These are phyloP conservation scores for Arxiozyma heterogenica DNA, from an alignment of 1,139 yeast genomes.

Conservation along the genomic window DNA sequence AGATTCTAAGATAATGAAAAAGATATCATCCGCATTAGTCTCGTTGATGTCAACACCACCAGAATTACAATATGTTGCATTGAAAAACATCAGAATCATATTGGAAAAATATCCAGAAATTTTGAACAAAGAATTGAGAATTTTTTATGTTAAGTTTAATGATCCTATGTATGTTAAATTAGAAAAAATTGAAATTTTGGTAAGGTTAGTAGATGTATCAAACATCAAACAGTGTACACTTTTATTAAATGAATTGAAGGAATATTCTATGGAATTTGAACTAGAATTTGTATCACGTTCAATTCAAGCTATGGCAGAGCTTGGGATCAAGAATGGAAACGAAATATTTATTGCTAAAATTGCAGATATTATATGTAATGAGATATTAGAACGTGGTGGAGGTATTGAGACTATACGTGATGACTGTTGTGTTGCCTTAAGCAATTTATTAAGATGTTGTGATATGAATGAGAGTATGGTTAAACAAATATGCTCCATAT, in stretches of 20 bases:
- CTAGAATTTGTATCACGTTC: conserved; percentile 79
- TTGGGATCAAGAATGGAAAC: conserved; percentile 69
- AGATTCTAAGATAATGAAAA: conserved; percentile 37
- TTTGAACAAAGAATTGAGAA: conserved; percentile 71
- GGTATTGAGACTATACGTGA: conserved; percentile 66
- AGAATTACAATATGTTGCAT: conserved; percentile 91
- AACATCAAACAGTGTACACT: conserved; percentile 59
- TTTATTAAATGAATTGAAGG: conserved; percentile 76
- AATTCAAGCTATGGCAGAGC: conserved; percentile 75
- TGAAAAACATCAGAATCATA: conserved; percentile 83
- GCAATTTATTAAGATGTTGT: conserved; percentile 72
- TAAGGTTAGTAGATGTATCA: conserved; percentile 51
- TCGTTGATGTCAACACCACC: conserved; percentile 81
- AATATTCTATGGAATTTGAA: conserved; percentile 91
- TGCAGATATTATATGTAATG: conserved; percentile 59
- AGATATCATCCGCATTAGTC: conserved; percentile 85
- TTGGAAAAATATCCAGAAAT: conserved; percentile 81
- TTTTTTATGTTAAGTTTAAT: conserved; percentile 85
- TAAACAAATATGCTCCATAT: conserved; percentile 21
- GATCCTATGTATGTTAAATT: conserved; percentile 90
- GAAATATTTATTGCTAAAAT: conserved; percentile 38
- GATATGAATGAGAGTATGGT: conserved; percentile 41
- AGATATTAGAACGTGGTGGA: conserved; percentile 50
- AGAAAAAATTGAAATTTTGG: conserved; percentile 86
- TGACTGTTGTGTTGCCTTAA: conserved; percentile 68